A percentile compares a stretch with the other conserved stretches of the same genome.
Conservation (phyloP, 805 yeast species). For the Yamadazyma sp. region DNA sequence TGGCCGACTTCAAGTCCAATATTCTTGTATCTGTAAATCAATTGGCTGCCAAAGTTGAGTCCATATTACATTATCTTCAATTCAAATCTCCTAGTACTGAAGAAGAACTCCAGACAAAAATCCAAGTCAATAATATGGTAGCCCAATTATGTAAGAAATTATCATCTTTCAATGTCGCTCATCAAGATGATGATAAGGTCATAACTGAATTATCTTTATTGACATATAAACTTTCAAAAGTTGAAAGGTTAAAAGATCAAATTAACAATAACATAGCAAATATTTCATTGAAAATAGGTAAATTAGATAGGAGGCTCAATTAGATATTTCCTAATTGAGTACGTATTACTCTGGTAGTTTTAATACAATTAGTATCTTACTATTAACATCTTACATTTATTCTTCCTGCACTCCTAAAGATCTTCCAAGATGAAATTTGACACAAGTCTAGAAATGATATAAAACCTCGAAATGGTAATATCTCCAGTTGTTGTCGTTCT, state of each 20-base stretch:
- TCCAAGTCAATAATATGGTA: slow-evolving; percentile 21
- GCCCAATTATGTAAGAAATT: slow-evolving; percentile 22
- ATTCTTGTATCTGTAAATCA: slow-evolving; percentile 16
- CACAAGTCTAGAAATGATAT: too few relatives aligned
- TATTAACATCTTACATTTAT: too few relatives aligned
- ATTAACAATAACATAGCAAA: slow-evolving; percentile 4
- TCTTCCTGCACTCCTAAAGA: too few relatives aligned
- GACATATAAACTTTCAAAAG: slow-evolving; percentile 25
- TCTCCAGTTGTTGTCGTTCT: too few relatives aligned
- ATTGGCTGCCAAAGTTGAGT: slow-evolving; percentile 19
- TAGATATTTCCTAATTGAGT: too few relatives aligned
- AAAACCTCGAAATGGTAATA: too few relatives aligned
- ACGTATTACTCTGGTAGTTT: too few relatives aligned
- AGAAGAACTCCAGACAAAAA: slow-evolving; percentile 6
- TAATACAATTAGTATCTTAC: too few relatives aligned
- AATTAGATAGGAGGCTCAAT: background rate
- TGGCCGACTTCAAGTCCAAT: slow-evolving; percentile 1
- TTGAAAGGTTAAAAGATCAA: slow-evolving; percentile 18
- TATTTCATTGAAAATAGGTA: background rate
- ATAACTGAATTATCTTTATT: slow-evolving; percentile 28
- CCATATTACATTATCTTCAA: slow-evolving; percentile 18
- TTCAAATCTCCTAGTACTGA: slow-evolving; percentile 6
- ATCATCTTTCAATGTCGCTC: slow-evolving; percentile 10
- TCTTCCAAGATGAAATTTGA: too few relatives aligned
- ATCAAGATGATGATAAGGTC: slow-evolving; percentile 15